Evolutionary conservation across 73 alveolate species (phyloP), one percentile per base, ranked within the genome.

Genomic region (Tetrahymena borealis): DNA sequence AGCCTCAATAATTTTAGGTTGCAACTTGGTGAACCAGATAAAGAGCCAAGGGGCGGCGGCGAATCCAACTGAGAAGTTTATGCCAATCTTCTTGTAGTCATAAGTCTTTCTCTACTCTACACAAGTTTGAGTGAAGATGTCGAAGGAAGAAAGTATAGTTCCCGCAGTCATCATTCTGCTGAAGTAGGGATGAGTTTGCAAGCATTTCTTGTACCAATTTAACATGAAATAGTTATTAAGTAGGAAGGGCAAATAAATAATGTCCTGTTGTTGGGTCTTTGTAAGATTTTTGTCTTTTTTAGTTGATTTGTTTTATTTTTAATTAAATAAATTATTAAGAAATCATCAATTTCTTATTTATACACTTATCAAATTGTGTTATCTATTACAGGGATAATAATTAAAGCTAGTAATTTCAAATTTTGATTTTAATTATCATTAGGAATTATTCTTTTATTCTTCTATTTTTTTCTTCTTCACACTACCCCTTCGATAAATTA

Each of bases 1-100:
- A n/a, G 85, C 85, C 28, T 60, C 10, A 60, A 60, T 60, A 20
- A 60, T 60, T 15, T 60, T 60, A 3, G 85, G 85, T 60, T 60
- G 31, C 1, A 60, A 35, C 85, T 60, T 60, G 85, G 85, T 60
- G 28, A 60, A 60, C 85, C 85, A 60, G 20, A 60, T 60, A 35
- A 60, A 60, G 85, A 60, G 85, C 85, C 85, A 60, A 20, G 85
- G 85, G 28, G 85, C 85, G 28, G 85, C 85, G 85, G 85, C 85
- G 35, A 60, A 60, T 18, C 85, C 85, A 60, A 60, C 85, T 20
- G 85, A 60, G 35, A 60, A 60, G 85, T 60, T 60, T 13, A 60
- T 60, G 37, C 85, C 85, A n/a, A 60, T 60, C 28, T 60, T 60
- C 31, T 60, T 60, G 1, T 24, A 8, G 32, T 60, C 85, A 60